These are phyloP conservation scores for Alternaria tenuissima DNA, from an alignment of 2,329 filamentous ascomycete species.

Conservation along the genomic window DNA sequence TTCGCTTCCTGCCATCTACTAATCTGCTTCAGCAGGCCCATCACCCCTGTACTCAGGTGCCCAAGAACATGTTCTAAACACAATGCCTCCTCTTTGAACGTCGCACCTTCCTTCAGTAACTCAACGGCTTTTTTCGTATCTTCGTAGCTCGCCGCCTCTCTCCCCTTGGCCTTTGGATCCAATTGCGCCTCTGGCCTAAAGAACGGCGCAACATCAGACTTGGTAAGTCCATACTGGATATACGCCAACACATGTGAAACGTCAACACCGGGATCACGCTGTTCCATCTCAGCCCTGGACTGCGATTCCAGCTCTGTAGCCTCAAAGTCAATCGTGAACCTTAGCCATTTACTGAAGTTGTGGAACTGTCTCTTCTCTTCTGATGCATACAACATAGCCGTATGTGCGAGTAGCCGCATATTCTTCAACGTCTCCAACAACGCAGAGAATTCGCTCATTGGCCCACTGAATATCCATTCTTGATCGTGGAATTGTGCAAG, in stretches of 20 bases:
- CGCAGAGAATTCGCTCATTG: constrained; percentile 49
- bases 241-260: constrained; percentile 77
- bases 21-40: constrained; percentile 48
- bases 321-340: constrained; percentile 81
- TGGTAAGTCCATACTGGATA: constrained; percentile 73
- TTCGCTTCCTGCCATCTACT: constrained; percentile 56
- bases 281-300: constrained; percentile 73
- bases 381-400: constrained; percentile 73
- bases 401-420: constrained; percentile 78
- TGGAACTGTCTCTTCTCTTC: constrained; percentile 80
- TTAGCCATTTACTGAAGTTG: constrained; percentile 84
- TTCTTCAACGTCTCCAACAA: constrained; percentile 75
- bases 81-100: constrained; percentile 42
- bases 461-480: constrained; percentile 64
- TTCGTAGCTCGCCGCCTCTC: constrained; percentile 33
- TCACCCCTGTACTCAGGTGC: constrained; percentile 46
- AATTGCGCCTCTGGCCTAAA: constrained; percentile 56
- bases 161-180: constrained; percentile 8
- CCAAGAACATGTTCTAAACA: constrained; percentile 52
- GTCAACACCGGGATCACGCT: constrained; percentile 80
- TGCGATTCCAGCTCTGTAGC: constrained; percentile 68
- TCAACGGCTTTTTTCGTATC: constrained; percentile 46
- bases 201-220: constrained; percentile 71
- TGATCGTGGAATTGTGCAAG: constrained; percentile 82
- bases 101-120: constrained; percentile 56